These are phyloP conservation scores for Microbotryomycetes sp. DNA, from an alignment of 1,284 basidiomycete species.

Conservation along the genomic window DNA sequence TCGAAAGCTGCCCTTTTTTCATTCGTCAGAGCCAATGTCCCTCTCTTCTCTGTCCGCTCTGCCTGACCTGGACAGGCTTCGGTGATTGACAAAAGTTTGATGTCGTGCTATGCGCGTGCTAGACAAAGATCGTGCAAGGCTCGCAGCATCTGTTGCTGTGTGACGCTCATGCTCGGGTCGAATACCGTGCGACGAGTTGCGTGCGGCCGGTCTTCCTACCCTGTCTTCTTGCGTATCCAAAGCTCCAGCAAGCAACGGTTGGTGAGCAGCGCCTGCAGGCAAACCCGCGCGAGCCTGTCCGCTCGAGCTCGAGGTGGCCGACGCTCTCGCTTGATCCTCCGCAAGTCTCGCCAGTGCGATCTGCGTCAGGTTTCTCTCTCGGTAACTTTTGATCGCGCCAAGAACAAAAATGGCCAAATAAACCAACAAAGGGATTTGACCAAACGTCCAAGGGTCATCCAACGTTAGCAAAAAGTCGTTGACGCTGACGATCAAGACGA, in stretches of 20 bases:
- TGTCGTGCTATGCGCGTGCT: not conserved
- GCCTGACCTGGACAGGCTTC: not conserved
- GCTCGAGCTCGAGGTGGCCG: not conserved
- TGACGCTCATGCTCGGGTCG: too few relatives aligned
- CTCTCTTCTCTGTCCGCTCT: too few relatives aligned
- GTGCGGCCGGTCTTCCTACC: too few relatives aligned
- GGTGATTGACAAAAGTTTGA: not conserved
- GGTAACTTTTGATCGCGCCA: not conserved
- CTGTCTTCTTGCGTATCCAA: too few relatives aligned
- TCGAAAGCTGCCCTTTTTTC: too few relatives aligned
- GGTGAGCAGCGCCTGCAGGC: not conserved
- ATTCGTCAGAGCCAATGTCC: too few relatives aligned
- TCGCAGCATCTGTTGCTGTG: too few relatives aligned
- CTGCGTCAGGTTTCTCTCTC: not conserved
- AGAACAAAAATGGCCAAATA: not conserved
- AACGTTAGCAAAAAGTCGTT: not conserved
- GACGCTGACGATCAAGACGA: not conserved
- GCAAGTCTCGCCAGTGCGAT: not conserved
- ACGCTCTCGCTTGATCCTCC: not conserved
- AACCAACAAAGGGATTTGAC: not conserved
- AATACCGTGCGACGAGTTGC: too few relatives aligned
- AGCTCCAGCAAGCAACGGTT: too few relatives aligned
- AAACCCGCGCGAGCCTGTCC: not conserved
- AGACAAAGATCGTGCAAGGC: not conserved
- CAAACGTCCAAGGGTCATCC: not conserved